Conservation (phyloP, 257 asterid species). For the Cordia subcordata region DNA sequence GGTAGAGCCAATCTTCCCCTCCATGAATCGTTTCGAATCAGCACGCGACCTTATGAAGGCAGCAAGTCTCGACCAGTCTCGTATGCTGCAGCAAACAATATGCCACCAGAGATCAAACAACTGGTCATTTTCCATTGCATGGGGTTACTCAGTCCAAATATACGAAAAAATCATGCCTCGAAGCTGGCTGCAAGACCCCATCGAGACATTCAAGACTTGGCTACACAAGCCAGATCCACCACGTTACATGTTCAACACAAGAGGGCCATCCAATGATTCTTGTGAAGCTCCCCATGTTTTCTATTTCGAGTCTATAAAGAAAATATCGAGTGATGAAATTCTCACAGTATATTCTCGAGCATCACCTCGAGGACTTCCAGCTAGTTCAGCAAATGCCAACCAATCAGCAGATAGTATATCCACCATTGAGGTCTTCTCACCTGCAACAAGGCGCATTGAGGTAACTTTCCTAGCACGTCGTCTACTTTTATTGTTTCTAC, state of each 20-base stretch:
- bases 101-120: slow-evolving; percentile 32
- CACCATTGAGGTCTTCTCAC: slow-evolving; percentile 1
- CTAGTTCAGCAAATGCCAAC: neutral
- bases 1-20: slow-evolving; percentile 49
- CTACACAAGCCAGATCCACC: slow-evolving; percentile 7
- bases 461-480: neutral
- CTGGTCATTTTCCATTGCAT: slow-evolving; percentile 55
- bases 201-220: slow-evolving; percentile 56
- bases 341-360: slow-evolving; percentile 27
- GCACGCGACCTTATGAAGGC: slow-evolving; percentile 52
- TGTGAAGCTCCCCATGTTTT: slow-evolving; percentile 53
- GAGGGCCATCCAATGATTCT: slow-evolving; percentile 32
- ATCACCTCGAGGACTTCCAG: neutral
- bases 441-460: slow-evolving; percentile 5
- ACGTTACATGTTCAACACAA: slow-evolving; percentile 36
- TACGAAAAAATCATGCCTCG: slow-evolving; percentile 48
- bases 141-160: slow-evolving; percentile 61
- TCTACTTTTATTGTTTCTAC: no score
- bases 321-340: neutral
- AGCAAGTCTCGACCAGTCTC: slow-evolving; percentile 41
- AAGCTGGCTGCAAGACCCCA: slow-evolving; percentile 41
- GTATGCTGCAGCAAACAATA: slow-evolving; percentile 51
- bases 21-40: slow-evolving; percentile 34
- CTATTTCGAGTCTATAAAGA: slow-evolving; percentile 30
- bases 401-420: slow-evolving; percentile 1